Percentiles rank a stretch among this genome's conserved stretches.
Evolutionary conservation across 2,329 filamentous ascomycete genomes (phyloP).

Genomic region (Plectosphaerella cucumerina): DNA sequence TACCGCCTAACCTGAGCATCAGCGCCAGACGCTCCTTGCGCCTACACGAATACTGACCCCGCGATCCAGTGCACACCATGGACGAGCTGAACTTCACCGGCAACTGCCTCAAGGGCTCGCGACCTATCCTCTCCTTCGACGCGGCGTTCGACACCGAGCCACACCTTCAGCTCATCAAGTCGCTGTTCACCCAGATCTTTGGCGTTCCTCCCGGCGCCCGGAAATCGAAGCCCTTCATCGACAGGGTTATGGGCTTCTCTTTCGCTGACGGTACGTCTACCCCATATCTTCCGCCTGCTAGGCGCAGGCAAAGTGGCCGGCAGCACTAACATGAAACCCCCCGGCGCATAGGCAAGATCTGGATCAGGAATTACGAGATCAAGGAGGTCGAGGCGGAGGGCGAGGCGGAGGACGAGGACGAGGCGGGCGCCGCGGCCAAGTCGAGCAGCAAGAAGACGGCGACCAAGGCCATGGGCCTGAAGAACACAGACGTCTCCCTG

Average conservation of each 20-base stretch:
- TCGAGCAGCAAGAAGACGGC: constrained; percentile 30
- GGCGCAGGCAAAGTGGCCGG: background rate
- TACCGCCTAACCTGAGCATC: constrained; percentile 4
- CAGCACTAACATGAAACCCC: background rate
- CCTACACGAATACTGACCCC: constrained; percentile 15
- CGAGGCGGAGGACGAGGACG: constrained; percentile 27
- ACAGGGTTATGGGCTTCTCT: constrained; percentile 91
- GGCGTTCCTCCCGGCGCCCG: constrained; percentile 84
- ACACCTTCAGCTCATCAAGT: constrained; percentile 79
- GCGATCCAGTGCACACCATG: constrained; percentile 78
- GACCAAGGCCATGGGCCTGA: constrained; percentile 33
- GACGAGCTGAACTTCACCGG: constrained; percentile 95
- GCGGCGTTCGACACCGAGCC: constrained; percentile 77
- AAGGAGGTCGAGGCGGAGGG: background rate
- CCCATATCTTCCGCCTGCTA: too few relatives aligned
- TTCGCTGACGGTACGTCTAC: constrained; percentile 73
- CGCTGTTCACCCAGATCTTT: constrained; percentile 85
- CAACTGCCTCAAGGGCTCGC: constrained; percentile 91
- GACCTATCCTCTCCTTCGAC: constrained; percentile 93
- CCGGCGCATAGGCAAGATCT: background rate
- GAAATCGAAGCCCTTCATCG: constrained; percentile 92
- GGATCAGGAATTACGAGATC: constrained; percentile 72
- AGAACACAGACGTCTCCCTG: constrained; percentile 73
- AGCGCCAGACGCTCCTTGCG: too few relatives aligned
- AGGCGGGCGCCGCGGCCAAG: constrained; percentile 11